phyloP scores from a whole-genome alignment of 129 eudicot genomes.

The Helichrysum umbraculigerum region DNA sequence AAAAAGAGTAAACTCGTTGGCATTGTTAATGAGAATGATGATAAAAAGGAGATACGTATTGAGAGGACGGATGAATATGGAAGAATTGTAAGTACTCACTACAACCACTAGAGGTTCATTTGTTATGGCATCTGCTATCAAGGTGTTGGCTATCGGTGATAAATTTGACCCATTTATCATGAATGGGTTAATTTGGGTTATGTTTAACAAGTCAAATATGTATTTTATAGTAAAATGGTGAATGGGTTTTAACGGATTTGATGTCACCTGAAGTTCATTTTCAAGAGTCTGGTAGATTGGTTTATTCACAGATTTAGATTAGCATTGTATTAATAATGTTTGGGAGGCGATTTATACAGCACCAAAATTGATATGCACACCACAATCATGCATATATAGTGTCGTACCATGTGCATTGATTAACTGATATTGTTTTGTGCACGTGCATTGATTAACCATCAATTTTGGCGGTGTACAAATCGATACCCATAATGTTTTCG shows the following conservation, averaged over 20 bases:
- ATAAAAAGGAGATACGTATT: conserved; percentile 73
- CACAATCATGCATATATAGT: background rate
- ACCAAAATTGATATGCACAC: background rate
- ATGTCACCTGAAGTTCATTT: background rate
- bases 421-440: too few relatives aligned
- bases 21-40: conserved; percentile 57
- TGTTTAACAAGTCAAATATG: background rate
- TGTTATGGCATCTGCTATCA: background rate
- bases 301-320: conserved; percentile 7
- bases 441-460: too few relatives aligned
- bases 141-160: background rate
- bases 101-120: background rate
- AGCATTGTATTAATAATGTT: background rate
- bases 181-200: background rate
- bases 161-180: background rate
- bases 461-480: too few relatives aligned
- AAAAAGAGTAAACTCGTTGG: conserved; percentile 97
- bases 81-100: conserved; percentile 69
- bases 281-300: background rate
- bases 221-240: background rate
- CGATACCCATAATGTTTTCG: too few relatives aligned
- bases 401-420: background rate
- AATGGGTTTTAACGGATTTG: background rate
- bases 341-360: background rate
- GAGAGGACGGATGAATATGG: conserved; percentile 97